Base-by-base conservation (phyloP, 2,329 filamentous ascomycete species). In the Rhinocladiella similis region DNA sequence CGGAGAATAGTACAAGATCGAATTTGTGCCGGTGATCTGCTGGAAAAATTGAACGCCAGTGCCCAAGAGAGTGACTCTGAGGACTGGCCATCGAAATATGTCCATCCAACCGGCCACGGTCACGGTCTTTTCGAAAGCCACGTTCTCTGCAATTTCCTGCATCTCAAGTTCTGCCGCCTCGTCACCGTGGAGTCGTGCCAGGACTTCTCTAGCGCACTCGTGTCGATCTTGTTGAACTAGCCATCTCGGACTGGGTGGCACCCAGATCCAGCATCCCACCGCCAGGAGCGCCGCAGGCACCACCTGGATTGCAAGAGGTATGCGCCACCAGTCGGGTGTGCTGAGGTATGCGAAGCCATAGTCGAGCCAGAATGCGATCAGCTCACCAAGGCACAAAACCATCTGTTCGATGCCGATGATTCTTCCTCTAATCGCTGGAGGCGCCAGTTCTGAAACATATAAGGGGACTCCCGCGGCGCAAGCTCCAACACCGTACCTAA, bases 41-140 rank as follows among this genome's bases (percentile, higher is more conserved):
- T 74, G 76, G 50, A 80, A 79, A 0, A 73, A 74, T 59, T 81
- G 77, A 1, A 81, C 69, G 36, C 73, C 77, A 45, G 73, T 76
- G 3, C 75, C 78, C 3, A 81, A 70, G 3, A 79, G 61, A 13
- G 81, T 66, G 12, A 78, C 71, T 56, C 71, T 73, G 47, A 77
- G 19, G 38, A 46, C 25, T 5, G 47, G 47, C 53, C 35, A 46
- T 6, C 46, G 25, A 25, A 51, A 55, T 36, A 55, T 55, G 18
- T 50, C 47, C 18, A 18, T 50, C 53, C 53, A 55, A 5, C 25
- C 18, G 13, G 47, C 36, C 18, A 50, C 33, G 10, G 53, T 27
- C 20, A 83, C 74, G 1, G 76, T 73, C 50, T 80, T 80, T 65
- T 85, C 82, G 0, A 83, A 66, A 12, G 64, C 59, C 54, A 77